A percentile compares a stretch with the other conserved stretches of the same genome.
Conservation (phyloP, 441 rosid species). For the Erysimum cheiri region DNA sequence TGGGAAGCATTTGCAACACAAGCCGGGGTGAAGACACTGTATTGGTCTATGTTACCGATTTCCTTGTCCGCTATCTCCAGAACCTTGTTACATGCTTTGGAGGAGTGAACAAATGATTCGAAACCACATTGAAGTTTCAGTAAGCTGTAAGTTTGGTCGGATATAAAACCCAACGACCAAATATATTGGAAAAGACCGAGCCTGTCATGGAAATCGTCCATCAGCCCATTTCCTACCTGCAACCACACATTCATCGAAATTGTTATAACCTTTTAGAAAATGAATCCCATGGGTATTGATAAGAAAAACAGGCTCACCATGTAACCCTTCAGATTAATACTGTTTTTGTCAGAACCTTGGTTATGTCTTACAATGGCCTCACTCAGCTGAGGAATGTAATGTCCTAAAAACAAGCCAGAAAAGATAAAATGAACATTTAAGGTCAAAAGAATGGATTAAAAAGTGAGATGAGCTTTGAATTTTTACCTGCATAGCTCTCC, state of each 20-base stretch:
- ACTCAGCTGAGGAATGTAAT: constrained; percentile 96
- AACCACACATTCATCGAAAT: constrained; percentile 31
- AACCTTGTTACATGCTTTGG: constrained; percentile 61
- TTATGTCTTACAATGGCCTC: constrained; percentile 73
- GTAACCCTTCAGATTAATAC: constrained; percentile 84
- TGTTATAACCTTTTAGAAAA: neutral
- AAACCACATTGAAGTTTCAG: constrained; percentile 69
- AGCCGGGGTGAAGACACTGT: constrained; percentile 83
- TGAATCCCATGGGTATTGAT: neutral
- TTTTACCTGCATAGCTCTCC: constrained; percentile 89
- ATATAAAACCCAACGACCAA: constrained; percentile 92
- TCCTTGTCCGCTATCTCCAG: constrained; percentile 65
- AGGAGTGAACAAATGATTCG: constrained; percentile 70
- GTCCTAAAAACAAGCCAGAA: constrained; percentile 58
- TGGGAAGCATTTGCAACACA: constrained; percentile 63
- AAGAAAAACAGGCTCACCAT: constrained; percentile 61
- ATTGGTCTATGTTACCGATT: constrained; percentile 79
- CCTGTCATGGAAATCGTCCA: constrained; percentile 82
- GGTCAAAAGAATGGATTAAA: neutral
- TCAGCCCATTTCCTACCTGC: constrained; percentile 93
- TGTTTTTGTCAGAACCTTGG: constrained; percentile 47
- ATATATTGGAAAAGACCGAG: constrained; percentile 79
- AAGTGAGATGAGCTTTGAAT: neutral
- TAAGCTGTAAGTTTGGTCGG: constrained; percentile 77
- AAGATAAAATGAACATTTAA: neutral